These are phyloP conservation scores for Lichina pygmaea DNA, from an alignment of 495 filamentous ascomycete genomes.

Conservation along the genomic window DNA sequence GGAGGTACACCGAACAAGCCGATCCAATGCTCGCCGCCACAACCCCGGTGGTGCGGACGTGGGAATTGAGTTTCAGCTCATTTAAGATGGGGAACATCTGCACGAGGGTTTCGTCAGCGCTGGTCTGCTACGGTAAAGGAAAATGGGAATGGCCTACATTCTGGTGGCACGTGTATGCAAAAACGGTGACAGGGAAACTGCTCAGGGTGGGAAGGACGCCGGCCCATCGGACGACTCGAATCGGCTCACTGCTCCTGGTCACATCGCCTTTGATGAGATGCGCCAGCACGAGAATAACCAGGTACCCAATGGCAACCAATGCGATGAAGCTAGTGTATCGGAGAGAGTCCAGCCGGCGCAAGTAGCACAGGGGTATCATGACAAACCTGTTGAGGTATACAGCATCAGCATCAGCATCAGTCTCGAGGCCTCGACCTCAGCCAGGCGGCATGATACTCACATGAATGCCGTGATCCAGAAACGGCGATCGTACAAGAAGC, in stretches of 20 bases:
- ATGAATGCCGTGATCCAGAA: constrained; percentile 99
- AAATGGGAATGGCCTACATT: constrained; percentile 30
- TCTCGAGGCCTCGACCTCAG: neutral
- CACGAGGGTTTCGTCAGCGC: neutral
- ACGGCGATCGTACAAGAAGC: constrained; percentile 61
- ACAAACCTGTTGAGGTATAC: constrained; percentile 31
- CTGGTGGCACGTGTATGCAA: constrained; percentile 96
- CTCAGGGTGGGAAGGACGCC: constrained; percentile 54
- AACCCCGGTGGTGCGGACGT: constrained; percentile 53
- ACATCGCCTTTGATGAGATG: constrained; percentile 68
- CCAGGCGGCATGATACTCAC: constrained; percentile 16
- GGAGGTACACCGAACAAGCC: constrained; percentile 53
- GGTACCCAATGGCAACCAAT: constrained; percentile 73
- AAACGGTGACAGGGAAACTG: constrained; percentile 82
- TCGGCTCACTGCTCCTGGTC: constrained; percentile 34
- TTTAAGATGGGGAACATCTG: constrained; percentile 98
- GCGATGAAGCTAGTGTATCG: constrained; percentile 94
- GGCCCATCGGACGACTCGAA: constrained; percentile 50
- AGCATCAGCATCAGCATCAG: neutral
- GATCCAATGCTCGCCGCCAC: constrained; percentile 61
- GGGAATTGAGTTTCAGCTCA: constrained; percentile 69
- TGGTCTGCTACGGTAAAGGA: neutral
- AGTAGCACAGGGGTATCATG: constrained; percentile 79
- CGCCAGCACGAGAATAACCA: constrained; percentile 74
- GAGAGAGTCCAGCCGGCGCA: constrained; percentile 71